These are phyloP conservation scores for Diaporthe aspalathi DNA, from an alignment of 2,329 filamentous ascomycete genomes.

Conservation along the genomic window DNA sequence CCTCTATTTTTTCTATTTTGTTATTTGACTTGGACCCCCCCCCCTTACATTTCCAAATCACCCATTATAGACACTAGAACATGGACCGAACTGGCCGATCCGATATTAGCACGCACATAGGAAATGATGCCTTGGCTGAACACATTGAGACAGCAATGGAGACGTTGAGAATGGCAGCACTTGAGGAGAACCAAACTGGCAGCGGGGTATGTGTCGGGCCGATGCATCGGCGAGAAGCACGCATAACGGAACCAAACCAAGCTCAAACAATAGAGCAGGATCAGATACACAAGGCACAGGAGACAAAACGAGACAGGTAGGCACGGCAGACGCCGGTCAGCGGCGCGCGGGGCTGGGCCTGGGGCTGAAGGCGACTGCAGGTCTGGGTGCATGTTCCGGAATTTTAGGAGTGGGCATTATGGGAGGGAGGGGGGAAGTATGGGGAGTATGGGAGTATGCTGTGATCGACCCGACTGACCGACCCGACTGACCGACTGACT, in stretches of 20 bases:
- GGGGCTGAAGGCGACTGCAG: conserved; percentile 3
- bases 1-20: not conserved
- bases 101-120: not conserved
- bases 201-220: conserved; percentile 30
- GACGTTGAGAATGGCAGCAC: not conserved
- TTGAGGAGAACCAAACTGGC: not conserved
- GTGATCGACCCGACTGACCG: conserved; percentile 13
- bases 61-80: conserved; percentile 15
- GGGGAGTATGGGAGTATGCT: too few relatives aligned
- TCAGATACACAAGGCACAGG: not conserved
- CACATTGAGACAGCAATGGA: not conserved
- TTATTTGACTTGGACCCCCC: not conserved
- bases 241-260: not conserved
- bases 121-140: not conserved
- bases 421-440: too few relatives aligned
- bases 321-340: not conserved
- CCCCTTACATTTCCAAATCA: not conserved
- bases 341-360: conserved; percentile 4
- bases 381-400: too few relatives aligned
- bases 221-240: conserved; percentile 11
- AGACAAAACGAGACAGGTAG: not conserved
- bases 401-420: too few relatives aligned
- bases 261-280: conserved; percentile 6
- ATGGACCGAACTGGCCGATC: not conserved
- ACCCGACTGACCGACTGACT: conserved; percentile 3